These are phyloP conservation scores for Anaeramoeba flamelloides DNA, from an alignment of 78 protist species.

Conservation along the genomic window DNA sequence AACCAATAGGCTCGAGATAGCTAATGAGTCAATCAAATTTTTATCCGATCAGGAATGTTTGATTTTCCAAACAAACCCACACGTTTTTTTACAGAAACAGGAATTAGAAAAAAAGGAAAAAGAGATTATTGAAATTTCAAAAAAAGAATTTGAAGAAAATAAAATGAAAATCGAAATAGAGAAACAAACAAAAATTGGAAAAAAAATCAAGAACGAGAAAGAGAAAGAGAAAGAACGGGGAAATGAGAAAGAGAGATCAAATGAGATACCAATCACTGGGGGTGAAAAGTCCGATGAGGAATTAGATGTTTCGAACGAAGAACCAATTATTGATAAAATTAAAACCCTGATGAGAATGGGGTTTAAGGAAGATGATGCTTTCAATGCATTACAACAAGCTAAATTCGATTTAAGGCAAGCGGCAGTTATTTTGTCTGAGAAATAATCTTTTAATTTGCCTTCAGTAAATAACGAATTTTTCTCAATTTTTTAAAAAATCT, in stretches of 20 bases:
- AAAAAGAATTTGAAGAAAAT: constrained; percentile 30
- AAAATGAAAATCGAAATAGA: neutral
- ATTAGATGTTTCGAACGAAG: no score
- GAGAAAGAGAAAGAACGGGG: no score
- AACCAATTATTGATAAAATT: no score
- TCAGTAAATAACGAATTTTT: no score
- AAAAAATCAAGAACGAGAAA: no score
- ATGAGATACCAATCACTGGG: no score
- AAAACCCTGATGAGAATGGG: constrained; percentile 15
- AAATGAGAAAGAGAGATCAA: no score
- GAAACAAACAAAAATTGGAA: constrained; percentile 17
- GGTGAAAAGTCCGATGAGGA: no score
- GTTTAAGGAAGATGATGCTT: constrained; percentile 23
- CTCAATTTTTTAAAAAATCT: no score
- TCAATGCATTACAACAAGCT: constrained; percentile 19
- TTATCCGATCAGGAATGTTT: neutral
- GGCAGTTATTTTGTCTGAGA: constrained; percentile 9
- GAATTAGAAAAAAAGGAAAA: constrained; percentile 20
- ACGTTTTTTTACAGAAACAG: constrained; percentile 2
- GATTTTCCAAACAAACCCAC: neutral
- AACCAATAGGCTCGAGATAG: no score
- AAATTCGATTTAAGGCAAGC: constrained; percentile 36
- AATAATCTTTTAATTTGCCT: no score
- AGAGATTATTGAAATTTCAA: constrained; percentile 22
- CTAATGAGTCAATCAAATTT: no score